phyloP scores from a whole-genome alignment of 2,329 filamentous ascomycete species.

The Exophiala calicioides region DNA sequence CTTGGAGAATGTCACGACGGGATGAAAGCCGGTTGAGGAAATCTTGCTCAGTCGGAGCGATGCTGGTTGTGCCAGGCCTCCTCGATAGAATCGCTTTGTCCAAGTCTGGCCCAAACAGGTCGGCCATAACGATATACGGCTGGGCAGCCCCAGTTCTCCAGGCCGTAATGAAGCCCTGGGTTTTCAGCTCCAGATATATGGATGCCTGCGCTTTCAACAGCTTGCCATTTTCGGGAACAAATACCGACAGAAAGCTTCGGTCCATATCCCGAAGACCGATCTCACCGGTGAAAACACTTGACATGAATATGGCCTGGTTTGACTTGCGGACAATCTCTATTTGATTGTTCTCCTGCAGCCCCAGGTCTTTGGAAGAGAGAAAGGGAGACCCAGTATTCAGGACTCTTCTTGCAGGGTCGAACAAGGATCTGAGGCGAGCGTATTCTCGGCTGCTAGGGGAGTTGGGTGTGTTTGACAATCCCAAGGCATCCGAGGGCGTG shows the following conservation, averaged over 20 bases:
- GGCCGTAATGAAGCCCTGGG: conserved; percentile 65
- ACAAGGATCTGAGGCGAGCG: conserved; percentile 60
- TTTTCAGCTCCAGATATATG: conserved; percentile 65
- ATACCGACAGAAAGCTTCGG: conserved; percentile 64
- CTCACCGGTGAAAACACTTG: conserved; percentile 64
- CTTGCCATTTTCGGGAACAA: conserved; percentile 60
- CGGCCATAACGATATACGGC: conserved; percentile 58
- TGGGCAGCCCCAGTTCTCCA: conserved; percentile 58
- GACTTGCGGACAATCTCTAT: conserved; percentile 63
- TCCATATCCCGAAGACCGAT: conserved; percentile 66
- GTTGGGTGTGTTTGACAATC: conserved; percentile 56
- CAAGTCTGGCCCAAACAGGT: conserved; percentile 61
- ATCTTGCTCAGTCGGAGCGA: conserved; percentile 61
- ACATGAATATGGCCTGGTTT: conserved; percentile 66
- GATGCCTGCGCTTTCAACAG: conserved; percentile 62
- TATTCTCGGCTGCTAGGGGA: conserved; percentile 63
- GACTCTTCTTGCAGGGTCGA: conserved; percentile 64
- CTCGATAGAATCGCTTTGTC: conserved; percentile 55
- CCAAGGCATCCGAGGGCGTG: conserved; percentile 49
- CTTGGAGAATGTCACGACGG: conserved; percentile 59
- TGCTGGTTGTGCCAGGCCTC: conserved; percentile 55
- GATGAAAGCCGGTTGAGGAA: conserved; percentile 58
- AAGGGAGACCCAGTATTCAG: conserved; percentile 60
- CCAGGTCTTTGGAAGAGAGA: conserved; percentile 55
- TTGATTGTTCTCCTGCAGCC: conserved; percentile 54